Base-by-base conservation (phyloP, 1,284 basidiomycete species). In the Fomes fomentarius region DNA sequence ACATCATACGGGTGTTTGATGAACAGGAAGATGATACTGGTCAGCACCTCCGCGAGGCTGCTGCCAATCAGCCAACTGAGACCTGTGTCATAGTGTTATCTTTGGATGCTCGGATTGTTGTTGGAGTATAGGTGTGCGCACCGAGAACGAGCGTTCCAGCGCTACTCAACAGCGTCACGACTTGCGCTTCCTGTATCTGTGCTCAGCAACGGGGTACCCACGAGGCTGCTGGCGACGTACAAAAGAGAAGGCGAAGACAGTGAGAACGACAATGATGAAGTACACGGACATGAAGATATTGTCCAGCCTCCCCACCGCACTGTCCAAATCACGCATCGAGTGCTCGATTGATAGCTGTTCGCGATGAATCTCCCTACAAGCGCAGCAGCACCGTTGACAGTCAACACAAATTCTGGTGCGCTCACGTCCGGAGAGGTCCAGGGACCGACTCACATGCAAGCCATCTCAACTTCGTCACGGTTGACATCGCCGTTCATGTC, bases 281-380 rank as follows among this genome's bases (percentile, higher is more conserved):
- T 89, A 87, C 15, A 87, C 66, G 45, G 75, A 79, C 82, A 89
- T 87, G 48, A 87, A 71, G 56, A 91, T 89, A 63, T 89, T 88
- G 66, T 91, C 88, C 58, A 92, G 70, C 43, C 91, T 79, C 24
- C 89, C 86, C 26, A 95, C 92, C 5, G 93, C 94, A 55, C 91
- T 93, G 71, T 97, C 94, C 49, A 96, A 77, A 70, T 96, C 94
- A 35, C 87, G 82, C 93, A 98, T 94, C 11, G 89, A 93, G 64
- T 89, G 87, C 60, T 93, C 88, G 50, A 97, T 83, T 6, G 89
- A 87, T 35, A 94, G 73, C 58, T 94, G 85, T 66, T 96, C 94
- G 28, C 91, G 83, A 69, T 96, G 93, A 54, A 93, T 82, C 49
- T 93, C 87, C 69, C 84, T 87, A 55, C 37, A 54, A 33, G 28